Evolutionary conservation across 2,329 filamentous ascomycete genomes (phyloP).

Genomic region (Sporothrix pallida): DNA sequence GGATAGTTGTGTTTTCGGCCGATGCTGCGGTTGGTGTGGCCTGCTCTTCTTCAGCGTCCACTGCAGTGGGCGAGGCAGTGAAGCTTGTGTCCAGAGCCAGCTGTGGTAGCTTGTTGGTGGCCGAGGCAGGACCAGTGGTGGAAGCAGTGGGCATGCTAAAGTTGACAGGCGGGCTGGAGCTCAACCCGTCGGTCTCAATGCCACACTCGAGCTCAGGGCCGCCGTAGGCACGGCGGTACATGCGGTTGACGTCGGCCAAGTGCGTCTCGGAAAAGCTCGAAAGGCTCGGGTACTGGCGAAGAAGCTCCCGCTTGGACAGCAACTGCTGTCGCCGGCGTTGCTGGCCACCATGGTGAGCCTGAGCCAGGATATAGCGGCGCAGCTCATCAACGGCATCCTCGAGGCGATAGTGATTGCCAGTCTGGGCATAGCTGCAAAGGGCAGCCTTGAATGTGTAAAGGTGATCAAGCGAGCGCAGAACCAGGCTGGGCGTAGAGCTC

Average conservation of each 20-base stretch:
- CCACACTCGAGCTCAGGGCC: constrained; percentile 54
- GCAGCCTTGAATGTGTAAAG: constrained; percentile 69
- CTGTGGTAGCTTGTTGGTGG: constrained; percentile 32
- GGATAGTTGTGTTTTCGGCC: background rate
- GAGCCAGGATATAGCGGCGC: constrained; percentile 62
- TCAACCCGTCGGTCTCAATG: constrained; percentile 51
- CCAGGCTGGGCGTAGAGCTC: constrained; percentile 57
- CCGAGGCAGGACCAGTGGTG: background rate
- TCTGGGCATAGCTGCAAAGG: constrained; percentile 61
- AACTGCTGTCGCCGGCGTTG: constrained; percentile 57
- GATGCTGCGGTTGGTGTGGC: constrained; percentile 23
- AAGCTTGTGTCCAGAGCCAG: background rate
- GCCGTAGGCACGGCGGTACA: constrained; percentile 63
- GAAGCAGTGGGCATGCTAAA: background rate
- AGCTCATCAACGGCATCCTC: constrained; percentile 69
- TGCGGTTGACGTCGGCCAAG: constrained; percentile 59
- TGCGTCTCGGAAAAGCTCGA: constrained; percentile 57
- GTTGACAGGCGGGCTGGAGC: constrained; percentile 36
- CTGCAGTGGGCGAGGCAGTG: background rate
- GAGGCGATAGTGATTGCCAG: constrained; percentile 52
- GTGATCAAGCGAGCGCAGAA: constrained; percentile 64
- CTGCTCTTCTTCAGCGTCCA: constrained; percentile 24
- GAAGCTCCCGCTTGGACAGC: constrained; percentile 58
- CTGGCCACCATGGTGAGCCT: constrained; percentile 48
- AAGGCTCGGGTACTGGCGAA: constrained; percentile 61